Percentiles rank a stretch among this genome's conserved stretches.
phyloP scores from a whole-genome alignment of 2,329 filamentous ascomycete species.

The Lecanicillium sp. region DNA sequence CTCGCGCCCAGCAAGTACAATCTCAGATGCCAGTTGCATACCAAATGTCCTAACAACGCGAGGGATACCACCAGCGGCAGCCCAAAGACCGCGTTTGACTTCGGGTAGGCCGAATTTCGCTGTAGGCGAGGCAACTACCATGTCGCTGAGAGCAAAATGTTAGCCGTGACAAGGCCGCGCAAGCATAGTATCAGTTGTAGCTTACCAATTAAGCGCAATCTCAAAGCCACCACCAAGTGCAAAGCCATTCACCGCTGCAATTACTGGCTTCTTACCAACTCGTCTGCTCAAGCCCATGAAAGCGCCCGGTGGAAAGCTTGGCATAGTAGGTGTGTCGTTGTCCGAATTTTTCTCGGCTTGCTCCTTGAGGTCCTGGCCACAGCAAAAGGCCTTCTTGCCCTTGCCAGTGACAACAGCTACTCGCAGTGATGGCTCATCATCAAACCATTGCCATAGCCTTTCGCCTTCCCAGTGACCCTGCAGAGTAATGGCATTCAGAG shows the following conservation, averaged over 20 bases:
- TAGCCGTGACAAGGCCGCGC: neutral
- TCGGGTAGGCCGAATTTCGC: constrained; percentile 46
- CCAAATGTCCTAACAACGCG: constrained; percentile 37
- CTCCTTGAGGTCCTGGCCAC: constrained; percentile 47
- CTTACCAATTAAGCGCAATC: constrained; percentile 44
- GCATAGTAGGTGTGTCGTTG: constrained; percentile 7
- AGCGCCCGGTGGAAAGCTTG: constrained; percentile 30
- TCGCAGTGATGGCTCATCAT: constrained; percentile 36
- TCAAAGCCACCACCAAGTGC: constrained; percentile 51
- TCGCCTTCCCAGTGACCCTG: constrained; percentile 40
- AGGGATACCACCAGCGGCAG: constrained; percentile 42
- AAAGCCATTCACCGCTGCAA: constrained; percentile 51
- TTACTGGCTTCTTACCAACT: constrained; percentile 50
- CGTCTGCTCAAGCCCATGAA: constrained; percentile 42
- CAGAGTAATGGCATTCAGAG: constrained; percentile 36
- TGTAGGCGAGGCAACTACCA: constrained; percentile 42
- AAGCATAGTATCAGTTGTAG: constrained; percentile 1
- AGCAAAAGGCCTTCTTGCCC: constrained; percentile 44
- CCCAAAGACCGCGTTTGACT: constrained; percentile 44
- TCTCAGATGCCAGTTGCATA: constrained; percentile 38
- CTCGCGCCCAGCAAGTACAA: constrained; percentile 37
- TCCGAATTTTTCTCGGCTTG: constrained; percentile 27
- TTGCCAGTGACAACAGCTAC: constrained; percentile 42
- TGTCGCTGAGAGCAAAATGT: constrained; percentile 27
- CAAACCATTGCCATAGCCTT: constrained; percentile 43